Evolutionary conservation across 306 rosid genomes (phyloP), one percentile per base, ranked within the genome.

Genomic region (Quercus variabilis): DNA sequence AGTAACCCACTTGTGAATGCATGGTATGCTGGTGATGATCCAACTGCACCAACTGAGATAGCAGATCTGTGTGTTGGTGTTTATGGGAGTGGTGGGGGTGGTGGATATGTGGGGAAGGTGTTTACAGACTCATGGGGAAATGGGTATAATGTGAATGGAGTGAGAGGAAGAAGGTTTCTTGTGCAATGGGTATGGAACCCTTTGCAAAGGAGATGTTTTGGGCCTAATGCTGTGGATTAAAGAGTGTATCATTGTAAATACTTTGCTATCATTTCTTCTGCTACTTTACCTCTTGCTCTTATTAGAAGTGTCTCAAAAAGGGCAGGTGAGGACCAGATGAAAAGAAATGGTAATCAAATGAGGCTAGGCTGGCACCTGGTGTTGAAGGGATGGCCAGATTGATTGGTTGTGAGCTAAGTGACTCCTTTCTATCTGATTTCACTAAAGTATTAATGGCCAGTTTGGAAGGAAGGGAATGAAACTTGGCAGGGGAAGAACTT

Each of bases 181-280:
- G 85, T 88, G 30, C 91, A 88, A 28, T 85, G 91, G 91, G 74
- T 88, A 14, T 88, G 91, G 91, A 79, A 78, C 74, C 91, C 89
- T 55, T 68, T 85, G 33, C 77, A 52, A 81, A 81, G 60, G 72
- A 88, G 89, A 71, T 88, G 91, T 51, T 85, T 85, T 85, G 91
- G 91, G 30, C 91, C 91, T 38, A 88, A 88, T 78, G 91, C 91
- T 5, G 56, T 75, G 17, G 85, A 87, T 69, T 87, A 80, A 78
- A 72, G 9, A 31, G 11, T 30, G 14, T 6, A 17, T 17, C 12
- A 49, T 17, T 31, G 70, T 64, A 30, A 12, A 62, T 31, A 17
- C 1, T 65, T 65, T 33, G 25, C 51, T 18, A 17, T 14, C 26
- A 54, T 73, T 73, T 25, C 25, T 26, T 28, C 58, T 43, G 4